Evolutionary conservation across 345 rosid genomes (phyloP).

Genomic region (Murraya koenigii): DNA sequence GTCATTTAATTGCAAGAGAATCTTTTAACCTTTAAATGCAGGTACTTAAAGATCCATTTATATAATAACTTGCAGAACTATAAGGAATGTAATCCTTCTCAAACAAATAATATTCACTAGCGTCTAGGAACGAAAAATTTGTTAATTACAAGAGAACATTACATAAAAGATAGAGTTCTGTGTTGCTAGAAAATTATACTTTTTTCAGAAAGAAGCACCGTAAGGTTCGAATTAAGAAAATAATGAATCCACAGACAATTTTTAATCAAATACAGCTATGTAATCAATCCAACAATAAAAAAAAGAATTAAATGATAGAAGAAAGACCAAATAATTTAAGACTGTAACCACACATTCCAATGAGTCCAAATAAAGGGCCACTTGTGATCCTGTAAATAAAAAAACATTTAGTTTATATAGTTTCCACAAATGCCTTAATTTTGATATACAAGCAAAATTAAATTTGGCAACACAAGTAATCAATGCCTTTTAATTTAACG

Average conservation of each 20-base stretch:
- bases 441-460: neutral
- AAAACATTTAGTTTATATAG: constrained; percentile 6
- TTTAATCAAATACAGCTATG: neutral
- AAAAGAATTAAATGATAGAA: neutral
- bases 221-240: neutral
- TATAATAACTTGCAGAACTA: neutral
- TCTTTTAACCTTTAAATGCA: neutral
- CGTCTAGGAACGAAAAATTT: neutral
- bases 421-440: neutral
- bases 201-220: too few species aligned
- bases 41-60: neutral
- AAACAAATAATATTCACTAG: neutral
- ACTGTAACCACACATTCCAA: constrained; percentile 64
- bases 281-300: neutral
- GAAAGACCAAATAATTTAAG: neutral
- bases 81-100: neutral
- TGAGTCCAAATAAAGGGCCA: constrained; percentile 88
- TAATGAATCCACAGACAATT: neutral
- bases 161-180: neutral
- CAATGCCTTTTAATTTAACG: constrained; percentile 4
- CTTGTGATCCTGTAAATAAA: constrained; percentile 71
- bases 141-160: neutral
- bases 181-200: neutral
- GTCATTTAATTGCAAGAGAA: neutral
- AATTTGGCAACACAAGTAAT: neutral